Percentiles rank a stretch among this genome's conserved stretches.
phyloP scores from a whole-genome alignment of 768 basidiomycete genomes.

The Termitomyces sp. region DNA sequence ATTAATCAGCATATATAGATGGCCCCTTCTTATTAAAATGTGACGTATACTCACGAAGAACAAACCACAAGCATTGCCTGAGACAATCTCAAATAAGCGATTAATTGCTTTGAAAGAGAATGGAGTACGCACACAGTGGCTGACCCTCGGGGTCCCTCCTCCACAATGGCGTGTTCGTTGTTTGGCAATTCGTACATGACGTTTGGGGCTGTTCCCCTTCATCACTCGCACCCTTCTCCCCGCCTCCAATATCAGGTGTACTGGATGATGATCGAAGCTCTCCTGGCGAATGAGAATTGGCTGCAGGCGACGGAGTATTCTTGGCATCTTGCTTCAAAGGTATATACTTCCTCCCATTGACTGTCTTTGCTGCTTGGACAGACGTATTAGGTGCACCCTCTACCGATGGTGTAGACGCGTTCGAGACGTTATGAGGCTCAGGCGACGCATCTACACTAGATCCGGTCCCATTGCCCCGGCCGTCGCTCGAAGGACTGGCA shows the following conservation, averaged over 20 bases:
- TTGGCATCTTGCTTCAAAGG: slow-evolving; percentile 59
- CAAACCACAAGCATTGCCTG: slow-evolving; percentile 88
- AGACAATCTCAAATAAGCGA: slow-evolving; percentile 14
- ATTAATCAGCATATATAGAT: slow-evolving; percentile 6
- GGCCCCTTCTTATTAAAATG: background rate
- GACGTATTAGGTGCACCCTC: slow-evolving; percentile 40
- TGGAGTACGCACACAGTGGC: slow-evolving; percentile 67
- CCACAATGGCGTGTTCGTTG: slow-evolving; percentile 94
- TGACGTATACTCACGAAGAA: slow-evolving; percentile 69
- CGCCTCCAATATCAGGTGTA: slow-evolving; percentile 58
- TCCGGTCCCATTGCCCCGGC: slow-evolving; percentile 66
- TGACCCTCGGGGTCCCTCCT: slow-evolving; percentile 90
- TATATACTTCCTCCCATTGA: slow-evolving; percentile 55
- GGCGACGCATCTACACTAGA: slow-evolving; percentile 75
- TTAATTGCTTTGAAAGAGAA: background rate
- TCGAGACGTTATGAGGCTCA: slow-evolving; percentile 66
- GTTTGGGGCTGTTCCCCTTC: slow-evolving; percentile 74
- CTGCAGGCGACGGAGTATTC: slow-evolving; percentile 40
- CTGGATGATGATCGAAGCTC: slow-evolving; percentile 57
- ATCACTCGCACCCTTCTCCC: slow-evolving; percentile 45
- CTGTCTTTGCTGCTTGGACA: slow-evolving; percentile 19
- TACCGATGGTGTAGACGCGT: slow-evolving; percentile 67
- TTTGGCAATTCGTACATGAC: slow-evolving; percentile 91
- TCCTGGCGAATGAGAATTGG: slow-evolving; percentile 22
- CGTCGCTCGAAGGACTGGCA: slow-evolving; percentile 79